Conservation (phyloP, 1,284 basidiomycete species). For the Apiotrichum akiyoshidainum region DNA sequence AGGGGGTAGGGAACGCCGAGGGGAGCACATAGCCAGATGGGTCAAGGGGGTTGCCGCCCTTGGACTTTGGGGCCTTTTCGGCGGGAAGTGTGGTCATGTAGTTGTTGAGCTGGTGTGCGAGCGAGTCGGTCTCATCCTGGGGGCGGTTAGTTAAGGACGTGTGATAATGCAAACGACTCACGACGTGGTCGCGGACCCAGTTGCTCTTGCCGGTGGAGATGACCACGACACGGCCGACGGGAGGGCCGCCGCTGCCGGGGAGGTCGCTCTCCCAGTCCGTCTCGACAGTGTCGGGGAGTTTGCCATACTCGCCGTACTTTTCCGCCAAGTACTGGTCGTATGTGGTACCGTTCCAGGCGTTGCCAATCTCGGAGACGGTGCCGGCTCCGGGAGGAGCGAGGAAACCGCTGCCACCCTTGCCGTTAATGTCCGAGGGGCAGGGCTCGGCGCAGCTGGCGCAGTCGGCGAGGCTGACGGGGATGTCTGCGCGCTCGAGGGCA, state of each 20-base stretch:
- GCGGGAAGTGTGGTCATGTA: slow-evolving; percentile 25
- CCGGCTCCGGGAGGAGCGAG: background rate
- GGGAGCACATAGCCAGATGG: slow-evolving; percentile 33
- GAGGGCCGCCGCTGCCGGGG: slow-evolving; percentile 76
- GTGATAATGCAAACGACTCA: slow-evolving; percentile 15
- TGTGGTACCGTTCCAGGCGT: slow-evolving; percentile 36
- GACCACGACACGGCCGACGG: slow-evolving; percentile 72
- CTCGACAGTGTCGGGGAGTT: slow-evolving; percentile 66
- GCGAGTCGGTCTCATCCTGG: slow-evolving; percentile 59
- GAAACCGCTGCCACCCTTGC: slow-evolving; percentile 51
- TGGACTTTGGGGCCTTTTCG: slow-evolving; percentile 18
- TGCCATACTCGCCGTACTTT: slow-evolving; percentile 55
- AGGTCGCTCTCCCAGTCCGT: slow-evolving; percentile 74
- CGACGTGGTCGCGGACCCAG: slow-evolving; percentile 73
- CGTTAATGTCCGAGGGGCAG: slow-evolving; percentile 53
- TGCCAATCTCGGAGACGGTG: slow-evolving; percentile 24
- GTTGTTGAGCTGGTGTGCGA: slow-evolving; percentile 61
- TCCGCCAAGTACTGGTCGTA: slow-evolving; percentile 36
- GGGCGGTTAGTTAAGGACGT: background rate
- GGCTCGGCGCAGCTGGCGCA: slow-evolving; percentile 74
- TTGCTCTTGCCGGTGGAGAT: slow-evolving; percentile 85
- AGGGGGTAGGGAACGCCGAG: slow-evolving; percentile 33
- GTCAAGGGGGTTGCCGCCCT: slow-evolving; percentile 15
- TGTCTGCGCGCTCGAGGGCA: slow-evolving; percentile 54
- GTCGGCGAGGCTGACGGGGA: slow-evolving; percentile 67